Conservation (phyloP, 2,329 filamentous ascomycete genomes). For the Helotiales sp. region DNA sequence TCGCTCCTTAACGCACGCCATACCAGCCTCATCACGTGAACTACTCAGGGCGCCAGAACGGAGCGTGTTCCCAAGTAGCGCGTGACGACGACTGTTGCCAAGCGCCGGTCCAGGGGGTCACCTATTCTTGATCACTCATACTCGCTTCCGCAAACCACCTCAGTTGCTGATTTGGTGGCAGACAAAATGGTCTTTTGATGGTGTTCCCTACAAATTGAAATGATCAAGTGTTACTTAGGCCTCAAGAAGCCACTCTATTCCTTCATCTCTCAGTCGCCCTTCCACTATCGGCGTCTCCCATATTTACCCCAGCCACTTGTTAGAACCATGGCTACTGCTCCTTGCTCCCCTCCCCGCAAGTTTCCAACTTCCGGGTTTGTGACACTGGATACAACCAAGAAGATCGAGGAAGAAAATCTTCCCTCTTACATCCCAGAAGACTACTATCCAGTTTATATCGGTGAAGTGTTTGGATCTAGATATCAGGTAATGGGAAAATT, state of each 20-base stretch:
- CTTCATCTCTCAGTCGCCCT: constrained; percentile 28
- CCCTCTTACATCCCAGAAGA: constrained; percentile 24
- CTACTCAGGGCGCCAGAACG: too few relatives aligned
- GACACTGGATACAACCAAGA: constrained; percentile 24
- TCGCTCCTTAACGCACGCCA: too few relatives aligned
- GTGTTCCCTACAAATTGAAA: constrained; percentile 27
- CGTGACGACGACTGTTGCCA: too few relatives aligned
- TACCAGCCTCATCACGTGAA: too few relatives aligned
- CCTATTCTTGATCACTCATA: background rate
- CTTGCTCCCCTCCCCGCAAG: constrained; percentile 25
- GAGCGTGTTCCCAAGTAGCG: too few relatives aligned
- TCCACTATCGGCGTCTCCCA: constrained; percentile 22
- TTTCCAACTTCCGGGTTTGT: constrained; percentile 32
- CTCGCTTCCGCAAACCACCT: background rate
- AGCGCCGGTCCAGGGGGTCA: too few relatives aligned
- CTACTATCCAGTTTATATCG: constrained; percentile 10
- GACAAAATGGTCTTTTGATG: constrained; percentile 25
- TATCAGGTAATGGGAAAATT: too few relatives aligned
- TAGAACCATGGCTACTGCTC: constrained; percentile 27
- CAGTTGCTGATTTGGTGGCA: constrained; percentile 15
- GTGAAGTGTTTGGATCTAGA: too few relatives aligned
- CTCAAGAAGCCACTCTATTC: constrained; percentile 24
- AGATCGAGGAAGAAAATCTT: constrained; percentile 29
- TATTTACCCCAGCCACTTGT: constrained; percentile 28
- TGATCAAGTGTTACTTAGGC: constrained; percentile 24